Conservation (phyloP, 768 basidiomycete genomes). For the Suillus brevipes region DNA sequence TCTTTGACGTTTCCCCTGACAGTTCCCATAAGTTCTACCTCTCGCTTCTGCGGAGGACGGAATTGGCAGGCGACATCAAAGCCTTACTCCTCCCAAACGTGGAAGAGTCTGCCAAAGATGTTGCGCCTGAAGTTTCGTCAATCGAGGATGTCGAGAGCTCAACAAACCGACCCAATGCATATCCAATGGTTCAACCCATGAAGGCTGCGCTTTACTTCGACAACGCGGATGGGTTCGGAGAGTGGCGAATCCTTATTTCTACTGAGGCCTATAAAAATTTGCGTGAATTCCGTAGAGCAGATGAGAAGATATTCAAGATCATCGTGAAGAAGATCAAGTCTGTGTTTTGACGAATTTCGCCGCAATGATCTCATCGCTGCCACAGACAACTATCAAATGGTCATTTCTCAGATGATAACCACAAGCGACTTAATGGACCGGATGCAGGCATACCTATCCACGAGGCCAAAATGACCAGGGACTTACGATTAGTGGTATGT, state of each 20-base stretch:
- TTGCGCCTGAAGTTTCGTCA: background rate
- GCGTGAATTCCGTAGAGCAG: constrained; percentile 45
- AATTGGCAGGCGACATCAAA: constrained; percentile 10
- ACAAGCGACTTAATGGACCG: constrained; percentile 53
- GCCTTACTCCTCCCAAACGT: constrained; percentile 7
- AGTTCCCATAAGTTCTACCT: constrained; percentile 25
- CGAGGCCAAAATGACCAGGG: constrained; percentile 65
- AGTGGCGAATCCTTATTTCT: constrained; percentile 62
- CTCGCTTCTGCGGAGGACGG: constrained; percentile 19
- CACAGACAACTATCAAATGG: constrained; percentile 67
- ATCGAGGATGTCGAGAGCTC: background rate
- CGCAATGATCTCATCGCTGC: background rate
- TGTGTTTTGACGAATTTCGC: constrained; percentile 13
- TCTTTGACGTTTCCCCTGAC: background rate
- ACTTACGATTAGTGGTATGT: constrained; percentile 51
- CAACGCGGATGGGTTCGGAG: constrained; percentile 58
- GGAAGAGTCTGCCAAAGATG: constrained; percentile 3
- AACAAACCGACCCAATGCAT: constrained; percentile 26
- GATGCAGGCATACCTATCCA: constrained; percentile 55
- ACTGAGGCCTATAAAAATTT: constrained; percentile 50
- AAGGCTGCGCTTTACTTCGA: constrained; percentile 63
- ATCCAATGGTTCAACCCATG: constrained; percentile 54
- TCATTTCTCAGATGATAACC: constrained; percentile 68
- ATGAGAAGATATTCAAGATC: constrained; percentile 49
- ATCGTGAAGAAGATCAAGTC: constrained; percentile 72